Evolutionary conservation across 2,329 filamentous ascomycete species (phyloP).

Genomic region (Tolypocladium amazonense): DNA sequence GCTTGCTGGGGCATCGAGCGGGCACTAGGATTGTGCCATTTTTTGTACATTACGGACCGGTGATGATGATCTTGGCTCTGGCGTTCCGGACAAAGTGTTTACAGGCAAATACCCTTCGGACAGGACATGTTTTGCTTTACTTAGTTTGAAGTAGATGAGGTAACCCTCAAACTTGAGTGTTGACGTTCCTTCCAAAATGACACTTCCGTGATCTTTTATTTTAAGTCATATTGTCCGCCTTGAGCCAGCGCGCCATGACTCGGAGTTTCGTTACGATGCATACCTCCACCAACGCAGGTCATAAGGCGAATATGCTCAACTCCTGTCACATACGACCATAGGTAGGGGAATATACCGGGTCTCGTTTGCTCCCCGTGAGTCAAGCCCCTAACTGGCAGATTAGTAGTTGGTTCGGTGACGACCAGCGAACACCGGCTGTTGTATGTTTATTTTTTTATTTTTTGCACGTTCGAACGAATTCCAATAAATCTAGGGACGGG

Average conservation of each 20-base stretch:
- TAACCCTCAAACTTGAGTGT: background rate
- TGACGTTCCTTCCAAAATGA: background rate
- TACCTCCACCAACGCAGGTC: too few species aligned
- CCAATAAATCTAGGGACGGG: too few species aligned
- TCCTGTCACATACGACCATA: too few species aligned
- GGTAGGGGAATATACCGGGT: too few species aligned
- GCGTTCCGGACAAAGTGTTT: background rate
- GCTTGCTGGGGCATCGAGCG: background rate
- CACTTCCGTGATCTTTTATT: background rate
- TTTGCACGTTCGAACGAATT: too few species aligned
- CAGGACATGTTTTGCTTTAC: background rate
- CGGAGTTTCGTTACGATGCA: too few species aligned
- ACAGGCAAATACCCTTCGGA: conserved; percentile 1
- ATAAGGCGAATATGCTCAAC: too few species aligned
- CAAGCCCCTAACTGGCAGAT: background rate
- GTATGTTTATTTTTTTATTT: background rate
- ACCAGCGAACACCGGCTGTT: background rate
- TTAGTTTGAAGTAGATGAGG: background rate
- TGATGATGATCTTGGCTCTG: background rate
- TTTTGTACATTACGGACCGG: background rate
- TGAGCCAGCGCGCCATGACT: background rate
- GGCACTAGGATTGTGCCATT: background rate
- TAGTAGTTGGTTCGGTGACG: background rate
- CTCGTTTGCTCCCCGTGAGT: background rate
- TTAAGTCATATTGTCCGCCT: background rate